phyloP scores from a whole-genome alignment of 2,329 filamentous ascomycete species.

The Daldinia eschscholtzii region DNA sequence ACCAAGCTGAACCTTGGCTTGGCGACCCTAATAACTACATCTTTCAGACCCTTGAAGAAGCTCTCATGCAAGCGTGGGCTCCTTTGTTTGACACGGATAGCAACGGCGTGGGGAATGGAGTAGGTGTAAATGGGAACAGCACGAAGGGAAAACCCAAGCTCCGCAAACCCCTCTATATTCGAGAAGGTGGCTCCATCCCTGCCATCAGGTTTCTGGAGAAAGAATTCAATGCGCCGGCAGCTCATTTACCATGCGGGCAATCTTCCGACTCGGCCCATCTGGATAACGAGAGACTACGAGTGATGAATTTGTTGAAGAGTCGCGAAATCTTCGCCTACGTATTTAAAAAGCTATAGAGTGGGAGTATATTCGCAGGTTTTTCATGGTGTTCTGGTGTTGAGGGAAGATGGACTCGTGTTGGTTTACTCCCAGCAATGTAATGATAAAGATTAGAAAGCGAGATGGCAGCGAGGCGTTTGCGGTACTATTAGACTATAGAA shows the following conservation, averaged over 20 bases:
- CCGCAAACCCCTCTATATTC: conserved; percentile 86
- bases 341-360: conserved; percentile 73
- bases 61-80: conserved; percentile 87
- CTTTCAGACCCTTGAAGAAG: conserved; percentile 87
- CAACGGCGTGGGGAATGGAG: conserved; percentile 10
- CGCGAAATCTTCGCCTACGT: conserved; percentile 91
- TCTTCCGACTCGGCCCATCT: conserved; percentile 94
- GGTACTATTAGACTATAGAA: conserved; percentile 4
- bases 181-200: conserved; percentile 95
- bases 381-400: neutral
- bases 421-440: neutral
- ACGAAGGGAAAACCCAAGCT: conserved; percentile 52
- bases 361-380: neutral
- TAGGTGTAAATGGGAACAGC: conserved; percentile 39
- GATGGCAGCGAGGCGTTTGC: neutral
- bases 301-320: conserved; percentile 90
- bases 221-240: conserved; percentile 90
- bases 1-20: conserved; percentile 95
- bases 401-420: neutral
- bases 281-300: conserved; percentile 91
- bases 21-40: conserved; percentile 92
- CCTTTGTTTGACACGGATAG: conserved; percentile 57
- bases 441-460: neutral
- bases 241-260: conserved; percentile 93
- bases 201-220: conserved; percentile 95